Evolutionary conservation across 2,329 filamentous ascomycete species (phyloP), one percentile per base, ranked within the genome.

Genomic region (Penicillium concentricum): DNA sequence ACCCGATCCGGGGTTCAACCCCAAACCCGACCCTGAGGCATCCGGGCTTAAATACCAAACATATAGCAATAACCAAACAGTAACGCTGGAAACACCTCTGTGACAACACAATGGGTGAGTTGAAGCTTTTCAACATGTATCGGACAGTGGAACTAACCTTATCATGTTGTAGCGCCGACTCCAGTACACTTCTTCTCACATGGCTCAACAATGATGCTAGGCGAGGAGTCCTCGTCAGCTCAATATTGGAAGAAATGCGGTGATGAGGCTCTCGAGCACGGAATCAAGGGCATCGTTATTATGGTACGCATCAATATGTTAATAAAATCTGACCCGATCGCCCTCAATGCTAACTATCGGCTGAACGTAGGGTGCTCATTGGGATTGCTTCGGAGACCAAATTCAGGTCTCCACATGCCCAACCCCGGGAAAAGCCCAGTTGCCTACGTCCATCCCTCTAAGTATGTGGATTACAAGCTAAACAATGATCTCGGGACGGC

Each of bases 131-230:
- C 24, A 26, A 26, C 24, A 26, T 26, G 24, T 7, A 26, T 26
- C 24, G 24, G 24, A 26, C 24, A 26, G 24, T 26, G 24, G 24
- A 26, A 26, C 24, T 26, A 26, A 26, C 24, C 4, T 4, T 26
- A 26, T 26, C 24, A 26, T 26, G 24, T 26, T 26, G 24, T 7
- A 26, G 24, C 24, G 24, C 24, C 24, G 24, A 81, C 84, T 5
- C 85, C 85, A 2, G 84, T 87, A 0, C 82, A 87, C 67, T 84
- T 87, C 73, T 88, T 88, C 72, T 87, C 85, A 2, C 86, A 89
- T 80, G 86, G 87, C 67, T 87, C 85, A 15, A 88, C 86, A 37
- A 88, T 87, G 85, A 89, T 88, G 86, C 74, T 88, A 13, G 86
- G 85, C 34, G 86, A 88, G 66, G 81, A 87, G 63, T 84, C 81